Evolutionary conservation across 345 rosid species (phyloP), one percentile per base, ranked within the genome.

Genomic region (Salix exigua): DNA sequence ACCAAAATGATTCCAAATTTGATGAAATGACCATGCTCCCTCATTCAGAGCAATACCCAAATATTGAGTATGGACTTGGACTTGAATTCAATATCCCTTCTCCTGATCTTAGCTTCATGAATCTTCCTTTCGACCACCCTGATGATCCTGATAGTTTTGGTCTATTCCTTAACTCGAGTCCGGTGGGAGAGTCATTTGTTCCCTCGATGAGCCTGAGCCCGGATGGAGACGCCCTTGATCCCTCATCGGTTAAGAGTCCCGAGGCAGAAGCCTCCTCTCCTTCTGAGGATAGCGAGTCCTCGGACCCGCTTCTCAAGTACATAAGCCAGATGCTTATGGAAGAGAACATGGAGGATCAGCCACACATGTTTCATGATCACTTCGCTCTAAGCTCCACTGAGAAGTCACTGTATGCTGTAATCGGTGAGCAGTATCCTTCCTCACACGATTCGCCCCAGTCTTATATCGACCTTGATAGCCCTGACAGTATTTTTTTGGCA

Each of bases 261-360:
- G 92, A 86, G 28, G 88, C 79, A 65, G 84, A 76, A 55, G 51
- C 81, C 71, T 69, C 77, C 35, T 81, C 82, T 42, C 50, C 81
- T 33, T 53, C 69, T 18, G 48, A 42, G 4, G 91, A 80, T 30
- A 81, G 75, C 35, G 78, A 64, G 48, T 81, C 76, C 48, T 79
- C 82, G 37, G 78, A 68, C 61, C 83, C 78, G 46, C 71, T 68
- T 78, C 75, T 79, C 35, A 60, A 73, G 79, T 84, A 72, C 67
- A 82, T 74, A 65, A 79, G 75, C 53, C 76, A 73, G 30, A 79
- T 84, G 79, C 85, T 79, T 37, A 30, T 73, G 81, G 84, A 82
- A 58, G 84, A 78, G 72, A 71, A 82, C 55, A 82, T 81, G 76
- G 73, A 82, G n/a, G 66, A 70, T 35, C 66, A 77, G 65, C 79